phyloP scores from a whole-genome alignment of 108 stramenopile species.

The Skeletonema tropicum region DNA sequence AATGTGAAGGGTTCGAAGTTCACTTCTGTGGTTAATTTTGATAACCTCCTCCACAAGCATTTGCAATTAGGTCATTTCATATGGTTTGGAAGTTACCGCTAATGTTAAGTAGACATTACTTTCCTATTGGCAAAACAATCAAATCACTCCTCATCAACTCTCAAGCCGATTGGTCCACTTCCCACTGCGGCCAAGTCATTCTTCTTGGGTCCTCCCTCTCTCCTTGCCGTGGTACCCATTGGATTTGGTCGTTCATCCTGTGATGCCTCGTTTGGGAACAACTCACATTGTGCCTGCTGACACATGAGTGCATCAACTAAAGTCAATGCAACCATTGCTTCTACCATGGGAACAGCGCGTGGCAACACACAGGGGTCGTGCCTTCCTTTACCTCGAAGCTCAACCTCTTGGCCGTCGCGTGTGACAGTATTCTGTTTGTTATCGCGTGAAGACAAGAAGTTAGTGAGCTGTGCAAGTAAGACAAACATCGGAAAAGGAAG shows the following conservation, averaged over 20 bases:
- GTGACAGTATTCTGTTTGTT: constrained; percentile 88
- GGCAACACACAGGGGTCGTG: constrained; percentile 99
- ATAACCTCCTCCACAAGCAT: too few species aligned
- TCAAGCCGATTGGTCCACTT: constrained; percentile 60
- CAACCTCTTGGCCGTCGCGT: constrained; percentile 92
- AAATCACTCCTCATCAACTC: constrained; percentile 82
- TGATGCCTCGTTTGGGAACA: constrained; percentile 75
- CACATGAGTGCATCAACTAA: constrained; percentile 95
- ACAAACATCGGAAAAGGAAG: not conserved
- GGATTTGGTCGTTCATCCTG: constrained; percentile 77
- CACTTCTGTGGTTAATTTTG: too few species aligned
- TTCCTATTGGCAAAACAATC: not conserved
- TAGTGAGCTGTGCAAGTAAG: not conserved
- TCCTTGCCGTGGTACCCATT: constrained; percentile 80
- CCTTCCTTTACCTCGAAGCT: constrained; percentile 95
- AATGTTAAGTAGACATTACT: constrained; percentile 2
- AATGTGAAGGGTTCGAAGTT: not conserved
- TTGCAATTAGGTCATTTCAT: not conserved
- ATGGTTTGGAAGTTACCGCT: not conserved
- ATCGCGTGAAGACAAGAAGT: not conserved
- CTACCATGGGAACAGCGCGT: constrained; percentile 95
- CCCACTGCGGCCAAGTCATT: constrained; percentile 23
- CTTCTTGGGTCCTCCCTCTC: constrained; percentile 58
- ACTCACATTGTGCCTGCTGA: constrained; percentile 91
- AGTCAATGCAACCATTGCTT: constrained; percentile 98